A percentile compares a stretch with the other conserved stretches of the same genome.
These are phyloP conservation scores for Xylaria acuta DNA, from an alignment of 495 filamentous ascomycete species.

Conservation along the genomic window DNA sequence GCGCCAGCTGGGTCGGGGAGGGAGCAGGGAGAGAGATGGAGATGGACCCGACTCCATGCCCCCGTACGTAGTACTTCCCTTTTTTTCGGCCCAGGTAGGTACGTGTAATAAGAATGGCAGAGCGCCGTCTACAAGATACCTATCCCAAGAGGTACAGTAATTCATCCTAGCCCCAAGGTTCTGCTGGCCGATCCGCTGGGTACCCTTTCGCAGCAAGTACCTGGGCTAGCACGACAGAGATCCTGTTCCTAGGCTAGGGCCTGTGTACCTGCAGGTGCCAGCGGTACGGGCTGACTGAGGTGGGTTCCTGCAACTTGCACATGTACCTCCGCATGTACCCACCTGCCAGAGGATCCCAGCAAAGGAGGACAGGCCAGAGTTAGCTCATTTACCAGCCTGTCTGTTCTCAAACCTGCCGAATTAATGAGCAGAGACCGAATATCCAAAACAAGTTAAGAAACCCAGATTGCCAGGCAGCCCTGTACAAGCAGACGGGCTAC, in stretches of 20 bases:
- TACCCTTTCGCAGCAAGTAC: conserved; percentile 21
- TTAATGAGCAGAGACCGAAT: conserved; percentile 23
- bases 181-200: conserved; percentile 13
- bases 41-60: conserved; percentile 23
- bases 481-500: conserved; percentile 6
- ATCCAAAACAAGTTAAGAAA: conserved; percentile 17
- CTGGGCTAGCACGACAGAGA: conserved; percentile 13
- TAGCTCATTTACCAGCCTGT: conserved; percentile 29
- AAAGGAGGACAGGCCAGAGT: conserved; percentile 7
- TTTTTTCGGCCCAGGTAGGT: conserved; percentile 15
- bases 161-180: conserved; percentile 2
- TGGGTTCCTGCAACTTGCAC: conserved; percentile 28
- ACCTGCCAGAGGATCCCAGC: conserved; percentile 21
- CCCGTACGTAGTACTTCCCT: conserved; percentile 12
- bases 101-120: conserved; percentile 16
- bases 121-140: not conserved
- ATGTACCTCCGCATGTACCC: conserved; percentile 28
- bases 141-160: conserved; percentile 18
- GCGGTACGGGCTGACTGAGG: conserved; percentile 30
- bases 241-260: conserved; percentile 15
- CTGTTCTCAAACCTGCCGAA: conserved; percentile 27
- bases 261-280: conserved; percentile 29
- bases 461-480: conserved; percentile 23
- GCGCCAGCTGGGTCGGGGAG: conserved; percentile 26
- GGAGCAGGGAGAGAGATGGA: conserved; percentile 11